Conservation (phyloP, 352 stramenopile species). For the Phytophthora fragariaefolia region DNA sequence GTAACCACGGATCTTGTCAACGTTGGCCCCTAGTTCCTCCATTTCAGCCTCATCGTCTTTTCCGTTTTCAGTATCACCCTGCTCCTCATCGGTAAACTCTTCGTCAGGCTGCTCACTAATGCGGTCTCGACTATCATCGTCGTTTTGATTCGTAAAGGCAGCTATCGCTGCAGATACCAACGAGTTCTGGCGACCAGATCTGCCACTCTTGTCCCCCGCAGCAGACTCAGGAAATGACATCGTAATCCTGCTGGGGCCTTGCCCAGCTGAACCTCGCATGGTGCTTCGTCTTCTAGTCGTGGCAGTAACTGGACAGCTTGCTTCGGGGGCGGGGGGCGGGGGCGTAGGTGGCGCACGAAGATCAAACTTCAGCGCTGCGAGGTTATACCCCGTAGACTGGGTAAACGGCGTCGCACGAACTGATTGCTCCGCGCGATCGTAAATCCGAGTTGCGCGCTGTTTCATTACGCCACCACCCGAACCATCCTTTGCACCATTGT, state of each 20-base stretch:
- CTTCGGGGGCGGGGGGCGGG: constrained; percentile 1
- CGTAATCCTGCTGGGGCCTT: constrained; percentile 33
- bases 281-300: constrained; percentile 21
- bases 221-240: constrained; percentile 37
- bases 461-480: constrained; percentile 59
- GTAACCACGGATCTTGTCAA: constrained; percentile 84
- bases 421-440: constrained; percentile 64
- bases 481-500: constrained; percentile 13
- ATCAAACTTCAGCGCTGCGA: constrained; percentile 84
- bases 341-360: constrained; percentile 35
- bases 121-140: constrained; percentile 21
- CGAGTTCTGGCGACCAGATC: constrained; percentile 17
- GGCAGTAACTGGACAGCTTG: not conserved
- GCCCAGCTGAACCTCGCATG: constrained; percentile 14
- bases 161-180: constrained; percentile 27
- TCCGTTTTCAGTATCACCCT: constrained; percentile 21
- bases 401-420: constrained; percentile 57
- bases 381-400: constrained; percentile 73
- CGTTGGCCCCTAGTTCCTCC: constrained; percentile 73
- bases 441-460: constrained; percentile 55
- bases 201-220: constrained; percentile 5
- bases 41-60: constrained; percentile 46
- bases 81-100: constrained; percentile 25
- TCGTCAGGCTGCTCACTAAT: constrained; percentile 28
- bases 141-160: constrained; percentile 45